These are phyloP conservation scores for Apiotrichum gamsii DNA, from an alignment of 1,284 basidiomycete genomes.

Conservation along the genomic window DNA sequence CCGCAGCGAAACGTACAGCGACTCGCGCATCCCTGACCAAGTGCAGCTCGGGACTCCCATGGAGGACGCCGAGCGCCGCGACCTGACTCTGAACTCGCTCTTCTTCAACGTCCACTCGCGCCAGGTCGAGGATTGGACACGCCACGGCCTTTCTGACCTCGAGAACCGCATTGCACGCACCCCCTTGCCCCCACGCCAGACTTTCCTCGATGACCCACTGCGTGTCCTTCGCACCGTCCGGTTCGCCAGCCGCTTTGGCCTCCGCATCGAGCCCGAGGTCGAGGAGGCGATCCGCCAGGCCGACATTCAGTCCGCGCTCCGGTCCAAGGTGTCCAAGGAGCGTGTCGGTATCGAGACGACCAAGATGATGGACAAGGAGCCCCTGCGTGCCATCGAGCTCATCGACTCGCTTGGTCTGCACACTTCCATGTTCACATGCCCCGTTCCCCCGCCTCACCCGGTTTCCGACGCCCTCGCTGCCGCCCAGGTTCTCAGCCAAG, in stretches of 20 bases:
- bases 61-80: conserved; percentile 84
- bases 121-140: conserved; percentile 83
- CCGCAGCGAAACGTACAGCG: conserved; percentile 84
- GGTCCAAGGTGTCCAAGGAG: conserved; percentile 76
- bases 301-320: conserved; percentile 67
- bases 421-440: conserved; percentile 57
- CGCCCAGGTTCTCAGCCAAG: conserved; percentile 56
- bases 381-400: conserved; percentile 64
- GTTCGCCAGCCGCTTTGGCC: conserved; percentile 86
- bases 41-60: conserved; percentile 85
- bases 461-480: conserved; percentile 53
- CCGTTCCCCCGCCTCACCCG: conserved; percentile 41
- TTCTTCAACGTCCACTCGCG: conserved; percentile 94
- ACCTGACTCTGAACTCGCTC: conserved; percentile 91
- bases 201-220: conserved; percentile 91
- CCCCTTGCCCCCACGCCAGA: conserved; percentile 76
- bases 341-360: conserved; percentile 82
- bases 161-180: conserved; percentile 76
- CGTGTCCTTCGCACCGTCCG: conserved; percentile 83
- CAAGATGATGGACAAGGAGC: conserved; percentile 80
- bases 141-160: conserved; percentile 77
- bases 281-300: conserved; percentile 60
- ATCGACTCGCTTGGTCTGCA: conserved; percentile 67
- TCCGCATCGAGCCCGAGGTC: conserved; percentile 69
- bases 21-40: conserved; percentile 81